phyloP scores from a whole-genome alignment of 352 stramenopile genomes.

The Aphanomyces invadans region DNA sequence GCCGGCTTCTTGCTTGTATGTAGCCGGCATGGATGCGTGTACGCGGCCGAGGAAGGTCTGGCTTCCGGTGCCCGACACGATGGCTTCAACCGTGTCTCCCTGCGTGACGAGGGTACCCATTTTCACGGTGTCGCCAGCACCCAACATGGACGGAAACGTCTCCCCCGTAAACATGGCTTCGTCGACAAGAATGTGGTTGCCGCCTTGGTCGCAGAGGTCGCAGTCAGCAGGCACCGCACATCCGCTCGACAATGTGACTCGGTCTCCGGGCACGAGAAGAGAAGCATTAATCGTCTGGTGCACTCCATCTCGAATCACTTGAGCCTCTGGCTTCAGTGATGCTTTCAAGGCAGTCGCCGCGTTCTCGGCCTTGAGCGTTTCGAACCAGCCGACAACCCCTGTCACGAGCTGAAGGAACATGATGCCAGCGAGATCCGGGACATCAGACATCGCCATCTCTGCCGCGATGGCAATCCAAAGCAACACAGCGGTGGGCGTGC shows the following conservation, averaged over 20 bases:
- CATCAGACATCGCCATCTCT: conserved; percentile 48
- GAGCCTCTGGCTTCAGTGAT: conserved; percentile 73
- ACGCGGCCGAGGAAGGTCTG: conserved; percentile 91
- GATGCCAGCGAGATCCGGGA: conserved; percentile 57
- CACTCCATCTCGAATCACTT: conserved; percentile 84
- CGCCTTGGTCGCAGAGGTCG: conserved; percentile 49
- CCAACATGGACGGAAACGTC: conserved; percentile 89
- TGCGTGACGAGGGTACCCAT: conserved; percentile 78
- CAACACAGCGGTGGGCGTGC: conserved; percentile 85
- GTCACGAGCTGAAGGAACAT: conserved; percentile 68
- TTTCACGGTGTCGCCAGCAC: conserved; percentile 70
- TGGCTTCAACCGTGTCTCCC: conserved; percentile 85
- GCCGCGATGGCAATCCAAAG: conserved; percentile 87
- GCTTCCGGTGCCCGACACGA: conserved; percentile 81
- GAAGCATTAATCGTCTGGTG: conserved; percentile 83
- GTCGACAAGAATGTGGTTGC: conserved; percentile 82
- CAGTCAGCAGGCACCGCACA: conserved; percentile 90
- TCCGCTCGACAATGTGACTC: conserved; percentile 84
- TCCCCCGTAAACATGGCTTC: conserved; percentile 92
- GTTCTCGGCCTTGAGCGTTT: conserved; percentile 74
- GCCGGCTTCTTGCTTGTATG: conserved; percentile 17
- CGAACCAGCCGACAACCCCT: conserved; percentile 59
- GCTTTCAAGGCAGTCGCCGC: conserved; percentile 83
- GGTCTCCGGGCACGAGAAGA: conserved; percentile 90
- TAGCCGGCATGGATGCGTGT: neutral